Percentiles rank a stretch among this genome's conserved stretches.
Conservation (phyloP, 306 rosid species). For the Pterocarpus santalinus region DNA sequence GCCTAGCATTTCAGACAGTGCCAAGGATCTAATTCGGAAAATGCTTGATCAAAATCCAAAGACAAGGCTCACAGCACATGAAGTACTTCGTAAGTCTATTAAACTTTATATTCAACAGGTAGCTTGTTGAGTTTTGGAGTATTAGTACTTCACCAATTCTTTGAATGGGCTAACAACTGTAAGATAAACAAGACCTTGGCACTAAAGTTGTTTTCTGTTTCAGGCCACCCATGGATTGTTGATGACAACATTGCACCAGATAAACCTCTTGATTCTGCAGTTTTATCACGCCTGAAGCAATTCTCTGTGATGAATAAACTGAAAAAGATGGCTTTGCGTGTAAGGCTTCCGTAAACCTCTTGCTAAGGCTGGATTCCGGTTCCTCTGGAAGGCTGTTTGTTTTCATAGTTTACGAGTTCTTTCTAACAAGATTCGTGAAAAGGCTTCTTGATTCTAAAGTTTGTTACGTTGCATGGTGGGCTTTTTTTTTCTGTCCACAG, state of each 20-base stretch:
- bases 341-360: constrained; percentile 49
- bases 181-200: constrained; percentile 16
- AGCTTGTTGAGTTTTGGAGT: background rate
- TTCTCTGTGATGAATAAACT: constrained; percentile 76
- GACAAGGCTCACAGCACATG: constrained; percentile 62
- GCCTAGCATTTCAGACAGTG: constrained; percentile 71
- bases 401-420: background rate
- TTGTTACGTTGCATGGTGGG: constrained; percentile 28
- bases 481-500: background rate
- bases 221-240: constrained; percentile 76
- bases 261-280: constrained; percentile 73
- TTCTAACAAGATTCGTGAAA: constrained; percentile 1
- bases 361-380: constrained; percentile 29
- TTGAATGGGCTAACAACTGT: constrained; percentile 15
- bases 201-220: constrained; percentile 43
- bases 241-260: constrained; percentile 70
- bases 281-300: constrained; percentile 65
- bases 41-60: constrained; percentile 70
- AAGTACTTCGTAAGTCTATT: constrained; percentile 60
- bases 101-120: constrained; percentile 15
- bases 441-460: constrained; percentile 22
- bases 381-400: constrained; percentile 11
- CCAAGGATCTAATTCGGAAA: constrained; percentile 67
- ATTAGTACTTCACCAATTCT: constrained; percentile 3
- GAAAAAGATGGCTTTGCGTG: constrained; percentile 73